Percentiles rank a stretch among this genome's conserved stretches.
Conservation (phyloP, 2,329 filamentous ascomycete species). For the Aspergillus neoniger region DNA sequence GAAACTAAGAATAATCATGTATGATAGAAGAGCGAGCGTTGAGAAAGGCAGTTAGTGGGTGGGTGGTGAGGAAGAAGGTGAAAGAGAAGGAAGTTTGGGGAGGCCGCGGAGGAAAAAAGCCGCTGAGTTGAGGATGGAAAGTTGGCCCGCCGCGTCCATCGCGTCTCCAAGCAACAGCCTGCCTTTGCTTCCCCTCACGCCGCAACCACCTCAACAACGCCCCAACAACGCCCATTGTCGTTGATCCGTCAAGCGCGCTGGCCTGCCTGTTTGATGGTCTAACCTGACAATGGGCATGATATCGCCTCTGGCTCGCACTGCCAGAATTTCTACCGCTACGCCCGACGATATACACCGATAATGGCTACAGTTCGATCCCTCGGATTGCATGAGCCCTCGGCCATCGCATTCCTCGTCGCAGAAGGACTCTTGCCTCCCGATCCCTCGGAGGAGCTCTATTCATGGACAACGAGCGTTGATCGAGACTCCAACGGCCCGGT, state of each 20-base stretch:
- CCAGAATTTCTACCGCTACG: slow-evolving; percentile 24
- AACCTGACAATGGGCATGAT: slow-evolving; percentile 32
- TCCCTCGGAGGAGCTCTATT: slow-evolving; percentile 64
- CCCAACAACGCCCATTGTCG: not conserved
- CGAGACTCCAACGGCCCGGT: slow-evolving; percentile 48
- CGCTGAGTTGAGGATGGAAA: slow-evolving; percentile 25
- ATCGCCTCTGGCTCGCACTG: slow-evolving; percentile 25
- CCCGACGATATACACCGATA: slow-evolving; percentile 30
- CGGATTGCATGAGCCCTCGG: slow-evolving; percentile 85
- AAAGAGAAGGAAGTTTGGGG: slow-evolving; percentile 9
- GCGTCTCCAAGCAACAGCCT: slow-evolving; percentile 25
- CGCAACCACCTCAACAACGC: not conserved
- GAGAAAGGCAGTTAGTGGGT: not conserved
- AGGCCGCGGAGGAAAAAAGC: slow-evolving; percentile 25
- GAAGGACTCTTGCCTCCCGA: slow-evolving; percentile 75
- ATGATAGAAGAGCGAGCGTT: not conserved
- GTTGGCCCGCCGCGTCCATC: slow-evolving; percentile 29
- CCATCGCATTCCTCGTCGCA: slow-evolving; percentile 76
- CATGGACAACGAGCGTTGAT: slow-evolving; percentile 67
- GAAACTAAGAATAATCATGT: not conserved
- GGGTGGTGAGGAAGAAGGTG: slow-evolving; percentile 14
- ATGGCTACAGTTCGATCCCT: slow-evolving; percentile 94
- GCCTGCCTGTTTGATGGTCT: not conserved
- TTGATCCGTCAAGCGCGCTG: not conserved
- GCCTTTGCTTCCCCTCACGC: slow-evolving; percentile 18